Percentiles rank a stretch among this genome's conserved stretches.
phyloP scores from a whole-genome alignment of 768 basidiomycete species.

The Boletus tomentosulus region DNA sequence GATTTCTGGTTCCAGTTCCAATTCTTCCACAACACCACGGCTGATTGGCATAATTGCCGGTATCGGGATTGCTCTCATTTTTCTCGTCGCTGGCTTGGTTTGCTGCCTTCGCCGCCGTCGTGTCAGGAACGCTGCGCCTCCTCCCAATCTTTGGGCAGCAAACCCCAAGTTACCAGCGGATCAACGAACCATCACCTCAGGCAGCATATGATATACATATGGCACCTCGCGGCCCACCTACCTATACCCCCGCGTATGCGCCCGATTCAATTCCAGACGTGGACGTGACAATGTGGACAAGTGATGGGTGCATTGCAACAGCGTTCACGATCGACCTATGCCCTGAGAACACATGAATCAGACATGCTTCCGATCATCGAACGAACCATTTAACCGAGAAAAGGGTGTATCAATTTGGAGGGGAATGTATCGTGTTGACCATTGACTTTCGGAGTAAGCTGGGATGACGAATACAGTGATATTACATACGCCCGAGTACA shows the following conservation, averaged over 20 bases:
- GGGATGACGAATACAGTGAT: conserved; percentile 5
- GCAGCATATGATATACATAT: conserved; percentile 27
- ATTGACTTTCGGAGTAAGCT: conserved; percentile 46
- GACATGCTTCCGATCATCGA: not conserved
- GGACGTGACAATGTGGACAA: conserved; percentile 58
- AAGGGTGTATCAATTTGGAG: conserved; percentile 59
- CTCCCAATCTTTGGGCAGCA: conserved; percentile 5
- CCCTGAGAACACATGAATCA: conserved; percentile 35
- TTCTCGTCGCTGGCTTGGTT: not conserved
- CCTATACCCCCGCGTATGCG: conserved; percentile 10
- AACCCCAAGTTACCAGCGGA: conserved; percentile 16
- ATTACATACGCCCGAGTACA: conserved; percentile 17
- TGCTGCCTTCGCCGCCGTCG: conserved; percentile 14
- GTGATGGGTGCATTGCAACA: conserved; percentile 64
- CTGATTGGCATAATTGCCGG: conserved; percentile 17
- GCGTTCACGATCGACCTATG: conserved; percentile 79
- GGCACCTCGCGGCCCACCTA: conserved; percentile 8
- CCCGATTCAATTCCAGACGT: conserved; percentile 75
- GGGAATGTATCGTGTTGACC: conserved; percentile 51
- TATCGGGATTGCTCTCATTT: conserved; percentile 3
- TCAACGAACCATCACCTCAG: conserved; percentile 27
- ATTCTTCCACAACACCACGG: not conserved
- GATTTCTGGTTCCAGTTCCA: conserved; percentile 31
- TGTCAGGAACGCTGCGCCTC: not conserved
- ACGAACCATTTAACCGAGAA: conserved; percentile 53